phyloP scores from a whole-genome alignment of 2,329 filamentous ascomycete genomes.

The Escovopsis weberi region DNA sequence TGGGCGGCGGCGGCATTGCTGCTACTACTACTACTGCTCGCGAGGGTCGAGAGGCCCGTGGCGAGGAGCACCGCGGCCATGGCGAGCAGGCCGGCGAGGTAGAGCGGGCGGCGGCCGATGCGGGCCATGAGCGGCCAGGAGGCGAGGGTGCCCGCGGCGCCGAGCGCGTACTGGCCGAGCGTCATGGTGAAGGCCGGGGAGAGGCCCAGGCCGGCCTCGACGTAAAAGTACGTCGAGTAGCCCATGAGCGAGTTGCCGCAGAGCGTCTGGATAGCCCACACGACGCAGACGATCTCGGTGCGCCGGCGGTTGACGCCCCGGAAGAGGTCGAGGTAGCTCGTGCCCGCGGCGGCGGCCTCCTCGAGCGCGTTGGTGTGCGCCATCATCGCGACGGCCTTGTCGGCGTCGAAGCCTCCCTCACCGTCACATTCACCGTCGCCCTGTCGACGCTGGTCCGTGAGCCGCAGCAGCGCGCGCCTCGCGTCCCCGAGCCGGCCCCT shows the following conservation, averaged over 20 bases:
- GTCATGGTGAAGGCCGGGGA: constrained; percentile 25
- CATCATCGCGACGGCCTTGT: constrained; percentile 36
- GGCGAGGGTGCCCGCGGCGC: constrained; percentile 27
- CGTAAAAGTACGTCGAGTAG: constrained; percentile 41
- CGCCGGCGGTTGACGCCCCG: constrained; percentile 29
- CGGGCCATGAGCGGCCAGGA: constrained; percentile 30
- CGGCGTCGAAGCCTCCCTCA: constrained; percentile 17
- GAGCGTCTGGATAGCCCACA: constrained; percentile 26
- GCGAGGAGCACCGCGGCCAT: constrained; percentile 27
- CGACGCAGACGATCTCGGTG: constrained; percentile 31
- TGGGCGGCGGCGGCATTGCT: constrained; percentile 17
- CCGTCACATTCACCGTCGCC: neutral
- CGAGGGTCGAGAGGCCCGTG: constrained; percentile 41
- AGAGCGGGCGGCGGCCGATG: constrained; percentile 31
- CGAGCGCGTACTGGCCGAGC: constrained; percentile 28
- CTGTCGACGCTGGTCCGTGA: constrained; percentile 23
- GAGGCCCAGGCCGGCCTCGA: constrained; percentile 25
- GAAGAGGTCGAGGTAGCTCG: constrained; percentile 32
- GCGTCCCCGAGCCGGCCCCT: constrained; percentile 24
- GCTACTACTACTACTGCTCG: constrained; percentile 27
- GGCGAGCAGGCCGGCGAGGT: constrained; percentile 32
- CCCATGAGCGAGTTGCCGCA: constrained; percentile 34
- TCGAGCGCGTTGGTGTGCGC: constrained; percentile 35
- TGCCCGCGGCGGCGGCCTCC: constrained; percentile 24
- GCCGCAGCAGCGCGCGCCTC: constrained; percentile 22